Base-by-base conservation (phyloP, 2,329 filamentous ascomycete species). In the Leptographium lundbergii region DNA sequence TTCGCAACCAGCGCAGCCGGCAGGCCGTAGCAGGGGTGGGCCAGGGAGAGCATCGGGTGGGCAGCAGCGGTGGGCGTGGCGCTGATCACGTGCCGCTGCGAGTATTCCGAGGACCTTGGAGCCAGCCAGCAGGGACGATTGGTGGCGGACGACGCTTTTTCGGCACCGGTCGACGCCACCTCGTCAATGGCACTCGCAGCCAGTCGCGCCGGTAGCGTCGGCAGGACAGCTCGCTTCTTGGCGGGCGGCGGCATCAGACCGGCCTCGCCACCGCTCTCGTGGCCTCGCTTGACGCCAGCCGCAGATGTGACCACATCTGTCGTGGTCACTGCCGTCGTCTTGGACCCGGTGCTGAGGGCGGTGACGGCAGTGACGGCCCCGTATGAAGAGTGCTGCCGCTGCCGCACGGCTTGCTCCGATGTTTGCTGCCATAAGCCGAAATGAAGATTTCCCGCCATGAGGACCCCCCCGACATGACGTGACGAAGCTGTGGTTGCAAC, bases 11-110 rank as follows among this genome's bases (percentile, higher is more conserved):
- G 72, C 27, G 75, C 70, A 0, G 71, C 63, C 3, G 86, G 83
- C 17, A 91, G 74, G 10, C 74, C 80, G 72, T 90, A 91, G 47
- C 72, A 73, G 1, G 79, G 74, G 68, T 90, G 81, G 5, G 77
- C 77, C 34, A 91, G 74, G 17, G 78, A 81, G 22, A 90, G 75
- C 59, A 79, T 73, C 10, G 80, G 77, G 63, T 86, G 80, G 32
- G 70, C 61, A 14, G 73, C 72, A 4, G 75, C 70, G 1, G 76
- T 77, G 1, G 82, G 82, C 6, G 82, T 85, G 11, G 80, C 75
- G 50, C 75, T 72, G 54, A 82, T 71, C 3, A 66, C 65, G 56
- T 71, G 74, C 56, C 82, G 74, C 66, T 86, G 84, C 0, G 81
- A 79, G 66, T 83, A 83, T 61, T 84, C 79, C 19, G 77, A 78